Percentiles rank a stretch among this genome's conserved stretches.
These are phyloP conservation scores for Leptosphaerulina australis DNA, from an alignment of 2,329 filamentous ascomycete genomes.

Conservation along the genomic window DNA sequence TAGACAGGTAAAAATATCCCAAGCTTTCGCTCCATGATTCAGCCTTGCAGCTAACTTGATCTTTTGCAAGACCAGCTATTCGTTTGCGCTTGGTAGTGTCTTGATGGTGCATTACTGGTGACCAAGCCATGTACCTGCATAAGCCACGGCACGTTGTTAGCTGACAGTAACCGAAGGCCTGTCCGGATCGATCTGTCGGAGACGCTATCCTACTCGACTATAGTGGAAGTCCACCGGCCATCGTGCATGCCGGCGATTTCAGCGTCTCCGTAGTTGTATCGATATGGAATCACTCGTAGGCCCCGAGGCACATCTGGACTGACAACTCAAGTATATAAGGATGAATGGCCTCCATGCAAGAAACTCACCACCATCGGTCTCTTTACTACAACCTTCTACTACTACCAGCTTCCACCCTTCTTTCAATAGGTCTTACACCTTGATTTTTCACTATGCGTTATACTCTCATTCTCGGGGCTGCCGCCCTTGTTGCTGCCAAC, in stretches of 20 bases:
- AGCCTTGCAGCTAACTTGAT: conserved; percentile 14
- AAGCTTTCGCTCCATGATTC: conserved; percentile 19
- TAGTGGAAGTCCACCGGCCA: conserved; percentile 11
- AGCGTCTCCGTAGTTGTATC: not conserved
- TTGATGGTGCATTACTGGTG: conserved; percentile 6
- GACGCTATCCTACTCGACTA: conserved; percentile 18
- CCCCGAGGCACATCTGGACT: conserved; percentile 1
- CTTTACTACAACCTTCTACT: conserved; percentile 11
- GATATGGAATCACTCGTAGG: conserved; percentile 9
- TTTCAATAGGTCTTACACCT: conserved; percentile 2
- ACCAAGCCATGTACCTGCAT: conserved; percentile 15
- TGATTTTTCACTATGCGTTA: conserved; percentile 27
- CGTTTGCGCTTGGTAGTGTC: conserved; percentile 6
- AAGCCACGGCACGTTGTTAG: conserved; percentile 2
- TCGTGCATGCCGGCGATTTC: conserved; percentile 1
- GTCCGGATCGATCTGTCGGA: conserved; percentile 5
- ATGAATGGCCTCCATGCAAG: not conserved
- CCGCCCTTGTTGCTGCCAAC: conserved; percentile 29
- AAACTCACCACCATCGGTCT: conserved; percentile 13
- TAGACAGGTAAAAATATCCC: conserved; percentile 19
- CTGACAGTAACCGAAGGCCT: conserved; percentile 5
- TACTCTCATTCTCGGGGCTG: conserved; percentile 28
- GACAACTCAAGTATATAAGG: conserved; percentile 14
- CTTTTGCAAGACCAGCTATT: not conserved
- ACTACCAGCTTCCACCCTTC: conserved; percentile 4